Base-by-base conservation (phyloP, 2,329 filamentous ascomycete genomes). In the Dactylellina haptotyla region DNA sequence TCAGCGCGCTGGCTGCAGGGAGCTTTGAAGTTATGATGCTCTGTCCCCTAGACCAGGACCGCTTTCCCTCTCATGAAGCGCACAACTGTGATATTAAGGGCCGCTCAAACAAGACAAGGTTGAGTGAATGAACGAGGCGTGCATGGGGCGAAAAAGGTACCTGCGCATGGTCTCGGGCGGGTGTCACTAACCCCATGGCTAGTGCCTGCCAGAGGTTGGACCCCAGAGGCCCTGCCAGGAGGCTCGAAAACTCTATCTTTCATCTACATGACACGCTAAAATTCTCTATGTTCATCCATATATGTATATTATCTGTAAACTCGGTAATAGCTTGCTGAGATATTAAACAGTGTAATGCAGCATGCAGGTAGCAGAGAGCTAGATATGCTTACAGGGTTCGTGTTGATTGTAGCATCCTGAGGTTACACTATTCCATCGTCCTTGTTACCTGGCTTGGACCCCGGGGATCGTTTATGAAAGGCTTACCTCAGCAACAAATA, bases 341-440 rank as follows among this genome's bases (percentile, higher is more conserved):
- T 37, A 30, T 37, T 18, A 46, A 5, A 34, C 43, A 23, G 48
- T n/a, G 18, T n/a, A 16, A 18, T 51, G 28, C 18, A 43, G 26
- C 41, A 43, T 39, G 10, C 51, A 51, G 25, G 18, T 39, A 18
- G 25, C 32, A 23, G 20, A 12, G 20, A 18, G 4, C 6, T 14
- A 28, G 20, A 25, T 41, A 10, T 57, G 32, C 34, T n/a, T 26
- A 43, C 58, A 63, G 10, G 65, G 57, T 59, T 53, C 34, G 39
- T n/a, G n/a, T 18, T 46, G 1, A 46, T 45, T 28, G 58, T 71
- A 58, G 57, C 34, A 71, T 71, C 51, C 48, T 45, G 51, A 62
- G 66, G 66, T 71, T 71, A 63, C 66, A 63, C 58, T 30, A 51
- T 58, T 58, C 39, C 37, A 54, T 20, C 20, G 50, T 25, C 30